Percentiles rank a stretch among this genome's conserved stretches.
Evolutionary conservation across 441 rosid species (phyloP).

Genomic region (Kokia cookei): DNA sequence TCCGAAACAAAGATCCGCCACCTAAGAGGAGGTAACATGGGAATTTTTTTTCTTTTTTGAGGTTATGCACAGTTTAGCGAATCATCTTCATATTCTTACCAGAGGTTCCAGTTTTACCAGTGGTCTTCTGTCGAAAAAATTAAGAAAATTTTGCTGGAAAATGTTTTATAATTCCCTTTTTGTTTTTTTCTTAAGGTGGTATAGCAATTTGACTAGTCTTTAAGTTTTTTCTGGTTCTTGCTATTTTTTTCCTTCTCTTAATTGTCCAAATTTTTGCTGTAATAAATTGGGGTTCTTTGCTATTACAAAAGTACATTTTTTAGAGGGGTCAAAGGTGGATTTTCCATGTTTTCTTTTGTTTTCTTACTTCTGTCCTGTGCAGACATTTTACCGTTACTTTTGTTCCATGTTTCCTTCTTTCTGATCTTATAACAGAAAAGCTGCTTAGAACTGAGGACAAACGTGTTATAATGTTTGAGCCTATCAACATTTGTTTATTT

Average conservation of each 20-base stretch:
- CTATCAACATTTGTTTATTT: neutral
- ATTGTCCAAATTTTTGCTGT: constrained; percentile 20
- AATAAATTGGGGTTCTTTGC: constrained; percentile 29
- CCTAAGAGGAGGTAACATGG: constrained; percentile 16
- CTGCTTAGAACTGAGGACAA: neutral
- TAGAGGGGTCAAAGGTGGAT: neutral
- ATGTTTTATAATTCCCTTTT: constrained; percentile 9
- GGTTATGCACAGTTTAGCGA: constrained; percentile 36
- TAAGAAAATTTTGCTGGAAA: constrained; percentile 19
- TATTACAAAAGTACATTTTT: constrained; percentile 2
- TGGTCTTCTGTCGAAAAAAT: constrained; percentile 45
- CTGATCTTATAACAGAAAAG: neutral
- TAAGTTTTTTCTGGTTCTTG: neutral
- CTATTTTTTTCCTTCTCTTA: neutral
- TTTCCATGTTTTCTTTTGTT: neutral
- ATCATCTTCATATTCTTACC: constrained; percentile 31
- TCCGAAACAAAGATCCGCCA: constrained; percentile 54
- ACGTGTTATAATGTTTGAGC: neutral
- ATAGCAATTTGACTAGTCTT: constrained; percentile 13
- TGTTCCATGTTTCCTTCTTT: neutral
- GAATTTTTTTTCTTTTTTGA: constrained; percentile 21
- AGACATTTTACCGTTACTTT: neutral
- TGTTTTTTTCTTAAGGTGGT: neutral
- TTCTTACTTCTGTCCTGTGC: neutral
- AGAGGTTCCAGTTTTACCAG: constrained; percentile 67